Conservation (phyloP, 495 filamentous ascomycete genomes). For the Aspergillus panamensis region DNA sequence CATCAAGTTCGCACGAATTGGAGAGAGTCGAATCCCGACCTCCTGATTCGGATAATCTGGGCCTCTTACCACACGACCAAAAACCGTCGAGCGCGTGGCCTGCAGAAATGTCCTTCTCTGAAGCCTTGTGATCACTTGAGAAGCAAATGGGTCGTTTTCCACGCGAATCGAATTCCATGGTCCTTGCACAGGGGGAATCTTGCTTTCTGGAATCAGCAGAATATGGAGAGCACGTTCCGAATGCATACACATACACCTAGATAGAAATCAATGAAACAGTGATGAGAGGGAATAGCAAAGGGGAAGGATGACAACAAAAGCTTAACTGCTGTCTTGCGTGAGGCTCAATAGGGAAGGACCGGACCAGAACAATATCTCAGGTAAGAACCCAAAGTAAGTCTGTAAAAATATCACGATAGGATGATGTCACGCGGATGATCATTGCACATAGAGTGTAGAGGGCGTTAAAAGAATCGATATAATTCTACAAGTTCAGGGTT, state of each 20-base stretch:
- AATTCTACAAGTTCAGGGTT: slow-evolving; percentile 43
- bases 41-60: background rate
- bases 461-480: slow-evolving; percentile 36
- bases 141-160: background rate
- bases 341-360: slow-evolving; percentile 10
- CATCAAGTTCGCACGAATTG: background rate
- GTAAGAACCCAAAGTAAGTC: slow-evolving; percentile 1
- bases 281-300: background rate
- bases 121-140: background rate
- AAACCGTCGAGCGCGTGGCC: background rate
- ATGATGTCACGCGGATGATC: slow-evolving; percentile 10
- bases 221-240: background rate
- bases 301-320: background rate
- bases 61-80: background rate
- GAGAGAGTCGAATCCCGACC: background rate
- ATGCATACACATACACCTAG: background rate
- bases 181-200: background rate
- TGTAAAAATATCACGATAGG: too few species aligned
- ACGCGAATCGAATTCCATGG: slow-evolving; percentile 3
- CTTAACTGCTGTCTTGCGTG: background rate
- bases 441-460: slow-evolving; percentile 17
- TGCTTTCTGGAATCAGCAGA: background rate
- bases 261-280: background rate
- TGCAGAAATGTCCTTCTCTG: background rate
- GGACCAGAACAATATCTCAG: background rate